A percentile compares a stretch with the other conserved stretches of the same genome.
Evolutionary conservation across 2,329 filamentous ascomycete genomes (phyloP).

Genomic region (Clarireedia paspali): DNA sequence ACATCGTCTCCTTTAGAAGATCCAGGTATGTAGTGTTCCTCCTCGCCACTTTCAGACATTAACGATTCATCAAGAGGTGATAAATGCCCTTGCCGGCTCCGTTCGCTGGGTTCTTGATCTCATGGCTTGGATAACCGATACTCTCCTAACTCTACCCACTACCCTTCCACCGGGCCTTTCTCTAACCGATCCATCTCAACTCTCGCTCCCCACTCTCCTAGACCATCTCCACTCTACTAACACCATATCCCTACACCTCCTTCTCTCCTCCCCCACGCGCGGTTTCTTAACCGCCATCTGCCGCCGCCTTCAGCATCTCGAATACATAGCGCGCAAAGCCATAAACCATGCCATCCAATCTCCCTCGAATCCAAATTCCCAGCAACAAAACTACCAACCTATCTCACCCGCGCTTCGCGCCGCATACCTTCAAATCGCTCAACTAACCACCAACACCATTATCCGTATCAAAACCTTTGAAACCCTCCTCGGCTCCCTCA

Average conservation of each 20-base stretch:
- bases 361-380: constrained; percentile 3
- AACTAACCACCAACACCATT: constrained; percentile 22
- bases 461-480: constrained; percentile 27
- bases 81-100: constrained; percentile 65
- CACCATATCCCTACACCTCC: constrained; percentile 51
- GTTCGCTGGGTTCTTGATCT: constrained; percentile 74
- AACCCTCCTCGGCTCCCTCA: constrained; percentile 23
- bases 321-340: constrained; percentile 31
- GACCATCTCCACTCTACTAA: constrained; percentile 46
- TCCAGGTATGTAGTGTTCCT: constrained; percentile 37
- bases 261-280: constrained; percentile 68
- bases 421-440: constrained; percentile 28
- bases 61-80: constrained; percentile 47
- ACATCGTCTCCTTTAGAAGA: constrained; percentile 53
- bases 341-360: constrained; percentile 13
- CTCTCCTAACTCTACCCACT: constrained; percentile 47
- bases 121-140: constrained; percentile 53
- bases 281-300: constrained; percentile 64
- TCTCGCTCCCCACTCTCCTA: constrained; percentile 40
- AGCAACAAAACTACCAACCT: constrained; percentile 7
- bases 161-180: constrained; percentile 38
- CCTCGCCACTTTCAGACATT: background rate
- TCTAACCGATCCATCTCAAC: constrained; percentile 38
- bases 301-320: constrained; percentile 53
- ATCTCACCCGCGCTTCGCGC: constrained; percentile 22